Evolutionary conservation across 2,329 filamentous ascomycete species (phyloP).

Genomic region (Fusarium palustre): DNA sequence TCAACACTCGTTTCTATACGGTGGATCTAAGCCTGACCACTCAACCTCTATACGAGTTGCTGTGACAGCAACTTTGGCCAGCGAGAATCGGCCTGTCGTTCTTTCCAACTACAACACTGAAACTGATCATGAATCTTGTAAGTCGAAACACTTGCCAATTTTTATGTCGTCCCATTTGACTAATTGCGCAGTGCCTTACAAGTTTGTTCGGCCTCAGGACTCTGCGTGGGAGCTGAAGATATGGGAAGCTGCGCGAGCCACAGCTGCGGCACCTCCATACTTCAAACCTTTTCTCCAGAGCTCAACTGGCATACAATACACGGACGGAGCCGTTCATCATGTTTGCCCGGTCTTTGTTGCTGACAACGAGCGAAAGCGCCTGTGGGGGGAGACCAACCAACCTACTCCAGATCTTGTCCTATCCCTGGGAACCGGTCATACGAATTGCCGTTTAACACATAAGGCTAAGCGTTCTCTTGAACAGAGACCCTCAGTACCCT

Average conservation of each 20-base stretch:
- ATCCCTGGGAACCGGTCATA: not conserved
- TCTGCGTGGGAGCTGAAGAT: not conserved
- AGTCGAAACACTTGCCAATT: not conserved
- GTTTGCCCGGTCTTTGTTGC: not conserved
- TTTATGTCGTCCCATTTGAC: not conserved
- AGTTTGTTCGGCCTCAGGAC: not conserved
- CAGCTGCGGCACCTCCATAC: not conserved
- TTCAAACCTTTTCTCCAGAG: not conserved
- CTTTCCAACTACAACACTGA: not conserved
- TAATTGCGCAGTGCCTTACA: not conserved
- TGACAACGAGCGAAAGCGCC: not conserved
- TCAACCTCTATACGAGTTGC: not conserved
- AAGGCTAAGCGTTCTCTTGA: not conserved
- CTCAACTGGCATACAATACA: not conserved
- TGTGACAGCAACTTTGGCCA: not conserved
- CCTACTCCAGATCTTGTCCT: not conserved
- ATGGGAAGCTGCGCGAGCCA: not conserved
- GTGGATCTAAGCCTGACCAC: not conserved
- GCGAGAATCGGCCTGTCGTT: not conserved
- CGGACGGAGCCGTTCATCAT: not conserved
- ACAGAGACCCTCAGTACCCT: not conserved
- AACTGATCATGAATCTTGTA: not conserved
- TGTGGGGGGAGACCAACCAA: not conserved
- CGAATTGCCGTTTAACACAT: too few relatives aligned
- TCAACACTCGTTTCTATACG: not conserved